Evolutionary conservation across 352 stramenopile genomes (phyloP).

Genomic region (Pythium guiyangense): DNA sequence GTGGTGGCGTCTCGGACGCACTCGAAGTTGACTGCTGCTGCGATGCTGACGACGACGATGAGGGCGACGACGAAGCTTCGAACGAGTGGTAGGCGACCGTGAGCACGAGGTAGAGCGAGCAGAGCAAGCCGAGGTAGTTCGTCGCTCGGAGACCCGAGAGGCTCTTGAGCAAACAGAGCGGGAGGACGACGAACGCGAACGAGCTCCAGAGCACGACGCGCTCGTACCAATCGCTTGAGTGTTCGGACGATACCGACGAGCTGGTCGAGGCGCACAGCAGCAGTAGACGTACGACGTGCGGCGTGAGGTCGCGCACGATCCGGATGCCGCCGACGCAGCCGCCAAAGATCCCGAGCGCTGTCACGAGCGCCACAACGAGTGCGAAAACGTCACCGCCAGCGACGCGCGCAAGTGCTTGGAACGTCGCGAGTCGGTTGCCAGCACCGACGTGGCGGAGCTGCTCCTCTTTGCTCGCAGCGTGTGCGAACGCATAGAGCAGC

Average conservation of each 20-base stretch:
- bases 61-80: constrained; percentile 17
- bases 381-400: constrained; percentile 44
- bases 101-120: constrained; percentile 57
- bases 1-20: constrained; percentile 13
- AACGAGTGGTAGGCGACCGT: constrained; percentile 55
- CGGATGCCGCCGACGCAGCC: constrained; percentile 66
- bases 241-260: background rate
- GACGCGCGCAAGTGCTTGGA: constrained; percentile 58
- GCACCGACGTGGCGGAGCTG: constrained; percentile 34
- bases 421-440: constrained; percentile 48
- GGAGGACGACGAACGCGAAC: constrained; percentile 55
- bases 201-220: constrained; percentile 33
- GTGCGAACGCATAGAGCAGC: constrained; percentile 51
- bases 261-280: constrained; percentile 9
- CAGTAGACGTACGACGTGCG: constrained; percentile 29
- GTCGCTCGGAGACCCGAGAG: constrained; percentile 60
- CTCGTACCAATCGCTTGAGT: background rate
- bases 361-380: constrained; percentile 63
- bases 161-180: constrained; percentile 68
- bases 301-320: constrained; percentile 62
- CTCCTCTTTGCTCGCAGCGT: constrained; percentile 39
- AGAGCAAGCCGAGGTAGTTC: constrained; percentile 65
- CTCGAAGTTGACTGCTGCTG: constrained; percentile 23
- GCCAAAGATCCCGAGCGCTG: constrained; percentile 62
- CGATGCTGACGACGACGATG: no score